Base-by-base conservation (phyloP, 2,329 filamentous ascomycete genomes). In the Fusarium sp. region DNA sequence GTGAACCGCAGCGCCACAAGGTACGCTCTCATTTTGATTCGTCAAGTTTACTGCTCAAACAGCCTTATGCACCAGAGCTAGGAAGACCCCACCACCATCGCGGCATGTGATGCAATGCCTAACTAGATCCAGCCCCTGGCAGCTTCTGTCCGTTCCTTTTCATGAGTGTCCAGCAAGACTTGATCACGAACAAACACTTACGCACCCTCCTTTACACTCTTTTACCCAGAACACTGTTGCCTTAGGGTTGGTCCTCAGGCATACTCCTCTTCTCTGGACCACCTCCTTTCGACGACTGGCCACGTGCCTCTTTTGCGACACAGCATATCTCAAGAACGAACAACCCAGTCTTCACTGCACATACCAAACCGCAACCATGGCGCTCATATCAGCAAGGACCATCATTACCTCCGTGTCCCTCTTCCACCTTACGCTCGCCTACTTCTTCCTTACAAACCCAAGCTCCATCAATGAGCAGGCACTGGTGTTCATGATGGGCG, bases 391-490 rank as follows among this genome's bases (percentile, higher is more conserved):
- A 4, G 90, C 91, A 65, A 91, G 88, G 77, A 93, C 91, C 11
- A 91, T 97, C 79, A 91, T 98, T 74, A 91, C 92, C 74, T 91
- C 90, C 55, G 84, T 97, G 73, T 92, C 92, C 73, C 87, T 97
- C 78, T 94, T 96, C 83, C 93, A 97, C 82, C 81, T 97, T 70
- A 93, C 92, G 8, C 84, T 96, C 51, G 94, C 91, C 75, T 94
- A 91, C 81, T 93, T 96, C 83, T 91, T 98, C 82, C 85, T 97
- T 75, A 91, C 88, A 44, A 90, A 86, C 62, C 94, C 94, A 8
- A 82, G 83, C 66, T 85, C 87, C 45, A 85, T 98, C 74, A 89
- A 92, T 51, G 91, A 95, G 77, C 93, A 97, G 76, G 90, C 91
- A 55, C 80, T 97, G 24, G 92, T 97, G 49, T 93, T 89, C 73